These are phyloP conservation scores for Leccinum solheimii DNA, from an alignment of 1,284 basidiomycete species.

Conservation along the genomic window DNA sequence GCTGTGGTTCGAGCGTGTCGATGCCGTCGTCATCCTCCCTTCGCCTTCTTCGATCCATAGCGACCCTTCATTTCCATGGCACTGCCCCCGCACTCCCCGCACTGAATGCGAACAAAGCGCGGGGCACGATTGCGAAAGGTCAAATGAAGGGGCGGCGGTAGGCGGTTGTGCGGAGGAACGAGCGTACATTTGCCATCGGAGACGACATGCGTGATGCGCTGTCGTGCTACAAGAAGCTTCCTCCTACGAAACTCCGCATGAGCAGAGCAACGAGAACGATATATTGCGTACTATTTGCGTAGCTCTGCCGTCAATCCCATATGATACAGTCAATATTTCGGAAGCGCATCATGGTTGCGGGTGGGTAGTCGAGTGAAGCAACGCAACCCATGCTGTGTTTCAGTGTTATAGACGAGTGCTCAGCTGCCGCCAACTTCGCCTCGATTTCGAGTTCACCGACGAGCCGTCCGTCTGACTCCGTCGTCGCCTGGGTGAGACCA, in stretches of 20 bases:
- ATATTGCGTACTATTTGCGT: conserved; percentile 17
- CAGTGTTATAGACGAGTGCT: not conserved
- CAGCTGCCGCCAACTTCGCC: conserved; percentile 11
- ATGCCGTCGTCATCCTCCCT: conserved; percentile 1
- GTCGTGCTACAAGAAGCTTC: conserved; percentile 38
- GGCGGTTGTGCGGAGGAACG: not conserved
- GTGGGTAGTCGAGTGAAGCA: conserved; percentile 1
- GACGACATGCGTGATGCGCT: conserved; percentile 3
- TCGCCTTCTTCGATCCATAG: not conserved
- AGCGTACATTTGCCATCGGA: not conserved
- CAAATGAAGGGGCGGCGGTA: not conserved
- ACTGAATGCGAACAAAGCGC: not conserved
- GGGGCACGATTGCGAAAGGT: not conserved
- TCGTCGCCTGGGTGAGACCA: conserved; percentile 13
- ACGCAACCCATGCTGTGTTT: conserved; percentile 1
- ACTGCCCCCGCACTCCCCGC: not conserved
- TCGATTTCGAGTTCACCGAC: conserved; percentile 28
- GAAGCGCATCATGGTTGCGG: conserved; percentile 30
- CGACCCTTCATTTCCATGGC: not conserved
- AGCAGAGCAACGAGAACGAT: not conserved
- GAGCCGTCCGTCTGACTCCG: conserved; percentile 17
- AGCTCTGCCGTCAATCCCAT: conserved; percentile 16
- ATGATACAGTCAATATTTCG: conserved; percentile 30
- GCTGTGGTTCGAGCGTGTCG: not conserved
- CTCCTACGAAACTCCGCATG: conserved; percentile 19